Evolutionary conservation across 208 protist species (phyloP), one percentile per base, ranked within the genome.

Genomic region (Acanthamoeba lenticulata): DNA sequence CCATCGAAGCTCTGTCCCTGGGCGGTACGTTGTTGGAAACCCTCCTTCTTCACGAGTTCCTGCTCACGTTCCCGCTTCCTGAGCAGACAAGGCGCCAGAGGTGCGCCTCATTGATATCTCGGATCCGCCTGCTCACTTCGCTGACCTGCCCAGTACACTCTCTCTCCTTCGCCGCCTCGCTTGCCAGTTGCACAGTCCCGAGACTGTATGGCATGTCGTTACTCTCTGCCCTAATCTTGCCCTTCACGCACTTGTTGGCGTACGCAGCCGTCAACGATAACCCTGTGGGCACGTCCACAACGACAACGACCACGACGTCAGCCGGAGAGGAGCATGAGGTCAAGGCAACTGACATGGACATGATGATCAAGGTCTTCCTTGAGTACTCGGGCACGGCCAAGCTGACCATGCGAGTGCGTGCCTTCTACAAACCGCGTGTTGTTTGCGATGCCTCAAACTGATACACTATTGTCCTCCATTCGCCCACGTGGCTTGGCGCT

Each of bases 301-400:
- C 45, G 15, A 17, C 45, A 15, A 17, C 45, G 15, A 17, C 45
- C 15, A 34, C 57, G 27, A 65, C 57, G 57, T n/a, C 52, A 60
- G 34, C 67, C 13, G 21, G 34, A 1, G 67, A 44, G 67, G 67
- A 77, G 9, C 32, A 13, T 34, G 67, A 45, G 67, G 36, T 44
- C 19, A 77, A 77, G 67, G 67, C 67, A 2, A 77, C 67, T 4
- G 67, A 77, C 67, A 77, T 77, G 67, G 67, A 77, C 38, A 77
- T 77, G 67, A 77, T 77, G 67, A 77, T 77, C 29, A 77, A 77
- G 67, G 67, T 77, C 34, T 77, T 77, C 19, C 67, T 77, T 1
- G 67, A 77, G 67, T 77, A 77, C 67, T 77, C 67, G 6, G 67
- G 67, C 38, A 77, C 67, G 3, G 67, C 67, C 67, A 77, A 44